Evolutionary conservation across 768 basidiomycete genomes (phyloP), one percentile per base, ranked within the genome.

Genomic region (Hygrophoropsis aurantiaca): DNA sequence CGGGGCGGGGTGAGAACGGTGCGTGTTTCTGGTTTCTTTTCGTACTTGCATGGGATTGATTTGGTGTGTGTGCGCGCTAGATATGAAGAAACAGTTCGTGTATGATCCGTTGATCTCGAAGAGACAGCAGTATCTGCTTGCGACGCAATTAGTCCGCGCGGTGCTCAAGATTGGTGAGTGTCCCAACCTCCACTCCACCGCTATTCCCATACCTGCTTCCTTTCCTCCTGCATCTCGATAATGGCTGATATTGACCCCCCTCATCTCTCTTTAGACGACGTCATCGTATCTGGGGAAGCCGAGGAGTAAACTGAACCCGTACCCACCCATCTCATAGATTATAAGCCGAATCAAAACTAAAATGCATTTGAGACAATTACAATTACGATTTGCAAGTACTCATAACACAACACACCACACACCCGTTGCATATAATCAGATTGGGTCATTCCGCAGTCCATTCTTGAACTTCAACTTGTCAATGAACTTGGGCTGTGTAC

Each of bases 71-170:
- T n/a, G n/a, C n/a, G n/a, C n/a, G 26, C 6, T 61, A 97, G 95
- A 99, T 58, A 99, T 99, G 95, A 95, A 88, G 76, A 79, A 85
- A 61, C 95, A 97, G 64, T 91, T 93, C 58, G 94, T 98, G 35
- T 94, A 94, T 57, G 97, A 99, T 61, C 95, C 97, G 23, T 72
- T 97, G 54, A 97, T 98, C 67, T 94, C 94, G 34, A 99, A 98
- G 72, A 75, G 95, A 60, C 94, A 97, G 62, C 95, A 98, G 62
- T 97, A 93, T 70, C 72, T 99, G 49, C 75, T 99, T 34, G 97
- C 97, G n/a, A 97, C 94, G 18, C 94, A 94, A 80, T 79, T 92
- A 49, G 90, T 92, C 36, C 81, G 90, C 26, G 90, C 90, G 4
- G 87, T 93, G 11, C 76, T 93, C 51, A 93, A 93, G 69, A 93